Conservation (phyloP, 345 rosid species). For the Salix koriyanagi region DNA sequence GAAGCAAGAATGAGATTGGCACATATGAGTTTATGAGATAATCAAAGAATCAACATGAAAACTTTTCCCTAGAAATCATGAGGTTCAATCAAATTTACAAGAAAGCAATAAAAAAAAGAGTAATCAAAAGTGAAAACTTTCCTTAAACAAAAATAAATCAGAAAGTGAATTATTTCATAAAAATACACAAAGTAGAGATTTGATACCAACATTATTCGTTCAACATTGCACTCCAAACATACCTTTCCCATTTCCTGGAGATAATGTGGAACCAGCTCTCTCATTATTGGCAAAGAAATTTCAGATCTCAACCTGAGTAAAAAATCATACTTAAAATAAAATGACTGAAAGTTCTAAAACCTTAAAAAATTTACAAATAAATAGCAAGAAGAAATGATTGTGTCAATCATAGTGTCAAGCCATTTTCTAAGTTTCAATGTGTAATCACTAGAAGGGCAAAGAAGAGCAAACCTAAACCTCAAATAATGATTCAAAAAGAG, state of each 20-base stretch:
- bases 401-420: background rate
- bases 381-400: background rate
- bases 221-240: conserved; percentile 18
- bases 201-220: background rate
- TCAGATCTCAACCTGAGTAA: conserved; percentile 79
- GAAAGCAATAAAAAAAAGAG: too few relatives aligned
- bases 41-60: too few relatives aligned
- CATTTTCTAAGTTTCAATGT: background rate
- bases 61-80: too few relatives aligned
- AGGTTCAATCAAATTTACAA: too few relatives aligned
- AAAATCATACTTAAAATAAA: background rate
- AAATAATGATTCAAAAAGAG: background rate
- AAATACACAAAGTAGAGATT: background rate
- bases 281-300: conserved; percentile 88
- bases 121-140: too few relatives aligned
- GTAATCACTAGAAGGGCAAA: background rate
- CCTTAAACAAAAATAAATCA: background rate
- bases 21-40: too few relatives aligned
- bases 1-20: too few relatives aligned
- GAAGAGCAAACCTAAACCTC: background rate
- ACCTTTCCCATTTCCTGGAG: conserved; percentile 92
- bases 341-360: conserved; percentile 1
- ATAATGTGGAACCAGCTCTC: conserved; percentile 94
- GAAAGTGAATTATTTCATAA: background rate
- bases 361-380: background rate